Evolutionary conservation across 352 stramenopile species (phyloP).

Genomic region (Pythium scleroteichum): DNA sequence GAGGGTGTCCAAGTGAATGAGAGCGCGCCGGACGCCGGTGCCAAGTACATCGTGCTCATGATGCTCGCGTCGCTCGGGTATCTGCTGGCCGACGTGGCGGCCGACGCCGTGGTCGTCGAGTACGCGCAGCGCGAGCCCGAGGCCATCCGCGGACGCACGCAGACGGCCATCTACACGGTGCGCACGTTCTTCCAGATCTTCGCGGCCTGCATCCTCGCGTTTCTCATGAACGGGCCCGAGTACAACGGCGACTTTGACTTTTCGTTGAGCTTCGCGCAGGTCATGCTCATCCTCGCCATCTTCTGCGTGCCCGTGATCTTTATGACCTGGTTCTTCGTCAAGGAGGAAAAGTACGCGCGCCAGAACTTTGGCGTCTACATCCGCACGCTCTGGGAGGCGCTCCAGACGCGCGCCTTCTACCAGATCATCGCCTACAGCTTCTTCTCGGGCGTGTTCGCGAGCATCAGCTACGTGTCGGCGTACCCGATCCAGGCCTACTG

Average conservation of each 20-base stretch:
- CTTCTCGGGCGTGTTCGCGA: conserved; percentile 32
- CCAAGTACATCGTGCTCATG: conserved; percentile 36
- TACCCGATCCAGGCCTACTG: conserved; percentile 28
- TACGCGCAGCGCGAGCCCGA: conserved; percentile 31
- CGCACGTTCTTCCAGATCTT: conserved; percentile 33
- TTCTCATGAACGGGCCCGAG: conserved; percentile 31
- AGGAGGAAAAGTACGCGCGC: conserved; percentile 31
- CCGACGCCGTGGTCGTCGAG: conserved; percentile 37
- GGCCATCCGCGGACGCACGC: conserved; percentile 28
- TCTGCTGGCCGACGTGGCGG: conserved; percentile 36
- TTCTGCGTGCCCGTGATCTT: conserved; percentile 31
- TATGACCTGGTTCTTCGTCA: conserved; percentile 36
- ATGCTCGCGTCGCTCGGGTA: conserved; percentile 39
- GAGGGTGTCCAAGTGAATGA: conserved; percentile 11
- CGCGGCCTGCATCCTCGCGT: conserved; percentile 22
- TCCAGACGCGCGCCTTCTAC: conserved; percentile 36
- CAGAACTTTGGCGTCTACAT: conserved; percentile 35
- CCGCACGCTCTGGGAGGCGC: conserved; percentile 29
- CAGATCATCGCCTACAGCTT: conserved; percentile 31
- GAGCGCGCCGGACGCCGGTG: conserved; percentile 18
- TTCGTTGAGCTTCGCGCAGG: conserved; percentile 22
- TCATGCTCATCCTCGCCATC: conserved; percentile 34
- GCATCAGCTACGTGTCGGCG: conserved; percentile 25
- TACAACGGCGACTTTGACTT: conserved; percentile 37
- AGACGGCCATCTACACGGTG: conserved; percentile 30